Evolutionary conservation across 2,329 filamentous ascomycete genomes (phyloP), one percentile per base, ranked within the genome.

Genomic region (Neodidymelliopsis sp.): DNA sequence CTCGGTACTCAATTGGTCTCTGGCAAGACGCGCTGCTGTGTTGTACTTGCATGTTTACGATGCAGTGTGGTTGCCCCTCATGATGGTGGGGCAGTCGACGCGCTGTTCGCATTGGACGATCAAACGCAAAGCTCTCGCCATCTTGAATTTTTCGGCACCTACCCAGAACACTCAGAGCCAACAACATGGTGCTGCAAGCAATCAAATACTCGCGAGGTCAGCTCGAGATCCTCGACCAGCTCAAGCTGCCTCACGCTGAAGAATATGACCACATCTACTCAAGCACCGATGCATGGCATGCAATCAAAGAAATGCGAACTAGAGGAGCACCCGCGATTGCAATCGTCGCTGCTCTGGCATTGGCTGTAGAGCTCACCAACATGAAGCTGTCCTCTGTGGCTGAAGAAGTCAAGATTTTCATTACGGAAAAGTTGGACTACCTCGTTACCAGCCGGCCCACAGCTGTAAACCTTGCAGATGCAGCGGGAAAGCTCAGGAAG

Each of bases 391-490:
- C 82, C 1, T 55, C 74, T 24, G 72, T 77, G 4, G 80, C 83
- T 0, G 84, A 88, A 36, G 82, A 88, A 38, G 83, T 92, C 33
- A 74, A 74, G 40, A 61, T 81, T 2, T 89, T 89, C 69, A 90
- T 97, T 56, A 79, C 86, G 49, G 79, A 85, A 35, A 90, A 89
- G 47, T 79, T 99, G 33, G 86, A 93, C 60, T 97, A 95, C 70
- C 81, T 99, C 35, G 87, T 94, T 61, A 89, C 86, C 35, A 96
- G 91, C 67, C 84, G 94, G 31, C 94, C 94, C 1, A 99, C 94
- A 1, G 94, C 94, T 4, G 94, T 99, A 36, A 96, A 99, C 70
- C 81, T 99, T 47, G 89, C 87, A 46, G 96, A 97, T 75, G 93
- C 93, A 35, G 91, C 93, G 56, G 78, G 83, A 42, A 90, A 93